Evolutionary conservation across 441 rosid genomes (phyloP).

Genomic region (Pelargonium australe): DNA sequence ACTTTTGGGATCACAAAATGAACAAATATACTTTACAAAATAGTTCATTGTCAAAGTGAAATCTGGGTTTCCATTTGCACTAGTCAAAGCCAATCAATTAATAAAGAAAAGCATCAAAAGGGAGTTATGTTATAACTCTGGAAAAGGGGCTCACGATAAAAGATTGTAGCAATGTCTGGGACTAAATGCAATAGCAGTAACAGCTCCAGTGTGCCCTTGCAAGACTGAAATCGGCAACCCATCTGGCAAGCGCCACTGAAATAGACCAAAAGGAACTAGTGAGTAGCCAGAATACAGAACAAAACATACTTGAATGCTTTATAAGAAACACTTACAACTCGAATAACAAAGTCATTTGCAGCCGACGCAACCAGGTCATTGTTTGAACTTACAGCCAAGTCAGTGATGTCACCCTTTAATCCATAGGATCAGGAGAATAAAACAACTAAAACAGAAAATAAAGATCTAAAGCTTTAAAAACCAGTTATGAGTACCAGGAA

Average conservation of each 20-base stretch:
- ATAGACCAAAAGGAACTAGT: slow-evolving; percentile 28
- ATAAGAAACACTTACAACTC: slow-evolving; percentile 62
- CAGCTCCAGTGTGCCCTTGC: slow-evolving; percentile 93
- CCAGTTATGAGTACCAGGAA: slow-evolving; percentile 15
- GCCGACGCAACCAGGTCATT: slow-evolving; percentile 91
- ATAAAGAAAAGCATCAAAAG: slow-evolving; percentile 15
- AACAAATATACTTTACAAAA: slow-evolving; percentile 15
- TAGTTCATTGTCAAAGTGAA: slow-evolving; percentile 14
- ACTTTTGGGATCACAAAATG: neutral
- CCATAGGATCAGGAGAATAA: slow-evolving; percentile 23
- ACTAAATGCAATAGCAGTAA: slow-evolving; percentile 95
- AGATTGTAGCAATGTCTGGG: slow-evolving; percentile 89
- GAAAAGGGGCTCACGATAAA: slow-evolving; percentile 73
- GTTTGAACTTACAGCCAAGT: slow-evolving; percentile 96
- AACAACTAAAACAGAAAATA: slow-evolving; percentile 18
- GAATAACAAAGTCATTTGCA: slow-evolving; percentile 92
- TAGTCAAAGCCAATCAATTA: slow-evolving; percentile 12
- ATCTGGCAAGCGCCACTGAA: slow-evolving; percentile 99
- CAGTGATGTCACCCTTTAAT: slow-evolving; percentile 96
- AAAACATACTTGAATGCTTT: slow-evolving; percentile 13
- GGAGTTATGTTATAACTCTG: slow-evolving; percentile 17
- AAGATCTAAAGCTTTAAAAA: slow-evolving; percentile 18
- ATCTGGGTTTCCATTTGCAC: slow-evolving; percentile 5
- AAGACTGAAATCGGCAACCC: slow-evolving; percentile 89
- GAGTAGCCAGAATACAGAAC: slow-evolving; percentile 14